A percentile compares a stretch with the other conserved stretches of the same genome.
These are phyloP conservation scores for Stagonosporopsis rhizophila DNA, from an alignment of 2,329 filamentous ascomycete genomes.

Conservation along the genomic window DNA sequence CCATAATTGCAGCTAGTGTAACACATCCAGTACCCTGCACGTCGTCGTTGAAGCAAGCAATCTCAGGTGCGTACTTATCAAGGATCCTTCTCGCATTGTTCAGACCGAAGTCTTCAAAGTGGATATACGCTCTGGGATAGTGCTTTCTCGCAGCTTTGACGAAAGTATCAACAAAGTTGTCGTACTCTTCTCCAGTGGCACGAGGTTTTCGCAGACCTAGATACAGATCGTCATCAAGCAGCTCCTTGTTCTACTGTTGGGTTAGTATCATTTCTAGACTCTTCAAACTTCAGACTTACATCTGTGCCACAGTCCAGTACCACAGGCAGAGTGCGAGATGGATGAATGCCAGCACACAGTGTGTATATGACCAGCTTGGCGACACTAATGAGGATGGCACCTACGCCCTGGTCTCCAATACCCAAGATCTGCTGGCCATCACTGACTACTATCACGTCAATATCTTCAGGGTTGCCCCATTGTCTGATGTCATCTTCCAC, in stretches of 20 bases:
- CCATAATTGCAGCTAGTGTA: constrained; percentile 81
- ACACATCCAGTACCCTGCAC: constrained; percentile 90
- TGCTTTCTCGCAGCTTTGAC: constrained; percentile 70
- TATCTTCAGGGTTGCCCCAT: constrained; percentile 74
- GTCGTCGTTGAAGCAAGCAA: constrained; percentile 90
- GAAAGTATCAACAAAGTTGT: constrained; percentile 78
- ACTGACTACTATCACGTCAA: constrained; percentile 88
- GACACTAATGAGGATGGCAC: constrained; percentile 81
- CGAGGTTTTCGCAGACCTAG: constrained; percentile 74
- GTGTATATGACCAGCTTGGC: constrained; percentile 86
- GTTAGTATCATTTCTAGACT: constrained; percentile 8
- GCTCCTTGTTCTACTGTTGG: constrained; percentile 65
- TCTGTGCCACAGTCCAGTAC: constrained; percentile 87
- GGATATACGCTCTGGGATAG: constrained; percentile 82
- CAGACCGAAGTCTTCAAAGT: constrained; percentile 89
- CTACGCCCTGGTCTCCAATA: constrained; percentile 88
- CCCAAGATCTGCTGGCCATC: constrained; percentile 79
- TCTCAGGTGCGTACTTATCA: constrained; percentile 74
- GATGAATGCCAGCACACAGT: constrained; percentile 85
- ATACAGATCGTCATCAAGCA: constrained; percentile 80
- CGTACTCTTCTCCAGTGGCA: constrained; percentile 74
- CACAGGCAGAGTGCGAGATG: constrained; percentile 77
- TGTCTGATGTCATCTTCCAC: constrained; percentile 71
- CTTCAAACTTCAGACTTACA: constrained; percentile 41
- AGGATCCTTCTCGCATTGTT: constrained; percentile 77